These are phyloP conservation scores for Populus euphratica DNA, from an alignment of 345 rosid species.

Conservation along the genomic window DNA sequence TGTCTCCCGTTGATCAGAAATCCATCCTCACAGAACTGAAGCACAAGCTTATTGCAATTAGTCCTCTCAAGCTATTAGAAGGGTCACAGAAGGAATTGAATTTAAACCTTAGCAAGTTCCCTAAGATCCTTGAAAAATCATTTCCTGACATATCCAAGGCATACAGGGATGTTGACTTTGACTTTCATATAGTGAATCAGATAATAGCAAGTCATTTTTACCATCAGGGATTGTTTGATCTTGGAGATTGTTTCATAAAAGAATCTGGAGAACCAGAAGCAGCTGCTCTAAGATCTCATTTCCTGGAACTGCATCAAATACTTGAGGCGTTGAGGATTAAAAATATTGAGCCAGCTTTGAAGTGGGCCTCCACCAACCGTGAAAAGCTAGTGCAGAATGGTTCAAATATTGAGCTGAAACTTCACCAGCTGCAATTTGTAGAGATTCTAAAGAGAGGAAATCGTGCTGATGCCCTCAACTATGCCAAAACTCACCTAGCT, in stretches of 20 bases:
- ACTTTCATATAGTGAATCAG: constrained; percentile 49
- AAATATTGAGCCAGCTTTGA: constrained; percentile 67
- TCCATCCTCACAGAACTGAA: constrained; percentile 45
- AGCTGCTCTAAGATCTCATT: constrained; percentile 41
- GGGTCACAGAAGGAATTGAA: constrained; percentile 56
- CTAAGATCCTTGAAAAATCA: constrained; percentile 55
- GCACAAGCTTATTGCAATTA: constrained; percentile 44
- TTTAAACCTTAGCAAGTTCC: constrained; percentile 43
- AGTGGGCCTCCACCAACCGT: constrained; percentile 55
- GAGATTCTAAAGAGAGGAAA: constrained; percentile 60
- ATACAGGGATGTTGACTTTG: constrained; percentile 58
- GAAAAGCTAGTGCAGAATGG: constrained; percentile 45
- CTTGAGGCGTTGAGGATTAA: constrained; percentile 50
- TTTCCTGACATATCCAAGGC: constrained; percentile 71
- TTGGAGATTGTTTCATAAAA: constrained; percentile 63
- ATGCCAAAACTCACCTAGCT: constrained; percentile 53
- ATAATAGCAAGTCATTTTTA: constrained; percentile 66
- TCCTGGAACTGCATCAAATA: constrained; percentile 49
- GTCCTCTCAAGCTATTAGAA: constrained; percentile 50
- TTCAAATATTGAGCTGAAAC: constrained; percentile 57
- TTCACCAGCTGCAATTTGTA: constrained; percentile 50
- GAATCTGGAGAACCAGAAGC: constrained; percentile 59
- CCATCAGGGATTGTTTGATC: constrained; percentile 68
- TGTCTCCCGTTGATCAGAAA: constrained; percentile 32
- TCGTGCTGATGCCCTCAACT: constrained; percentile 45